Conservation (phyloP, 768 basidiomycete genomes). For the Lentinula sp. region DNA sequence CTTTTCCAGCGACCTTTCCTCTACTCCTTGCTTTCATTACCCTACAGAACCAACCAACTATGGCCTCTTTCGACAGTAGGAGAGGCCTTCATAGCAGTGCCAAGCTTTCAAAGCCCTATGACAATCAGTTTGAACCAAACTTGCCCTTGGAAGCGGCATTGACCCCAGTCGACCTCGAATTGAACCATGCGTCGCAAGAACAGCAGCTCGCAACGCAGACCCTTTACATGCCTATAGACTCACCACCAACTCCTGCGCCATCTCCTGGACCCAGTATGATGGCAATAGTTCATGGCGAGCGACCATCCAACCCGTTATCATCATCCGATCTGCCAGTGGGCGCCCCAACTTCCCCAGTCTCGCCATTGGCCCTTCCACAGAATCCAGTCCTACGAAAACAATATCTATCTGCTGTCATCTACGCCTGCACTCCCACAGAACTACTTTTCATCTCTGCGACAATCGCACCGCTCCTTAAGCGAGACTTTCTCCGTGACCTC, state of each 20-base stretch:
- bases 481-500: constrained; percentile 44
- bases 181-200: not conserved
- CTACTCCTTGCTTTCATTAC: not conserved
- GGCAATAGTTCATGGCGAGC: constrained; percentile 8
- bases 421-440: constrained; percentile 52
- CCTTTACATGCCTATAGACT: constrained; percentile 47
- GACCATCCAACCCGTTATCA: constrained; percentile 15
- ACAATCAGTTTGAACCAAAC: not conserved
- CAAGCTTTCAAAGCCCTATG: not conserved
- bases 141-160: not conserved
- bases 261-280: constrained; percentile 37
- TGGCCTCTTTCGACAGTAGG: not conserved
- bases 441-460: constrained; percentile 61
- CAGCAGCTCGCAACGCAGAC: constrained; percentile 15
- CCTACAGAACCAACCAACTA: not conserved
- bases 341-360: constrained; percentile 3
- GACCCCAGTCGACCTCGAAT: not conserved
- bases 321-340: constrained; percentile 4
- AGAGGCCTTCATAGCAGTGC: not conserved
- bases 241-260: constrained; percentile 59
- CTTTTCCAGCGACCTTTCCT: not conserved
- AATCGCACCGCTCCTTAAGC: constrained; percentile 59
- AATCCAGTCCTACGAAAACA: constrained; percentile 40
- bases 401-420: constrained; percentile 44
- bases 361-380: constrained; percentile 17